Evolutionary conservation across 345 rosid genomes (phyloP).

Genomic region (Arabidopsis arenosa): DNA sequence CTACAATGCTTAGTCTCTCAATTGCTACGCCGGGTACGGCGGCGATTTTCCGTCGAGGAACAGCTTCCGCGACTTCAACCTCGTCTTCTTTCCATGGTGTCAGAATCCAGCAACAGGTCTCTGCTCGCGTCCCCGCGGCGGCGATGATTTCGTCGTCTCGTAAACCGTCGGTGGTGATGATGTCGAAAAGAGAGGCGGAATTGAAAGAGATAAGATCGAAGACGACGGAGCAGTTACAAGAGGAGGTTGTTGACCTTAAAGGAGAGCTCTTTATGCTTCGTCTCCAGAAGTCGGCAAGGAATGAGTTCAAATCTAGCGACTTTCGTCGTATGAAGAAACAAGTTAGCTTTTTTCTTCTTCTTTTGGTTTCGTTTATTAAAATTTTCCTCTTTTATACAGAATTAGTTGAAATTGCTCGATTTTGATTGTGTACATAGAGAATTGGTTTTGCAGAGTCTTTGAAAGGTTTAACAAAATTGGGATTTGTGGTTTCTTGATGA

Average conservation of each 20-base stretch:
- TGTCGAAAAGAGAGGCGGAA: constrained; percentile 87
- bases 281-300: constrained; percentile 77
- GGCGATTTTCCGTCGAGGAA: constrained; percentile 45
- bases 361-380: not conserved
- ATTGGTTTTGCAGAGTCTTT: not conserved
- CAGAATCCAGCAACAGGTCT: constrained; percentile 50
- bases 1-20: constrained; percentile 65
- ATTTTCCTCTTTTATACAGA: not conserved
- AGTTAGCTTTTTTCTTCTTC: constrained; percentile 47
- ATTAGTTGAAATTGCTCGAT: not conserved
- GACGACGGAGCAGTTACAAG: constrained; percentile 77
- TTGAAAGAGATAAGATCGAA: constrained; percentile 73
- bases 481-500: not conserved
- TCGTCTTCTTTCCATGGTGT: constrained; percentile 61
- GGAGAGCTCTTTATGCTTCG: constrained; percentile 98
- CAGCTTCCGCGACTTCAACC: constrained; percentile 18
- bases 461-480: not conserved
- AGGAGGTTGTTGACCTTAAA: constrained; percentile 83
- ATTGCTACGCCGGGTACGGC: constrained; percentile 52
- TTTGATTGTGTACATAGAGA: not conserved
- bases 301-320: constrained; percentile 93
- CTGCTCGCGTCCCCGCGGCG: constrained; percentile 38
- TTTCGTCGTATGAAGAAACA: constrained; percentile 85
- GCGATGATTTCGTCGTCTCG: constrained; percentile 31
- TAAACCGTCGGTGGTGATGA: constrained; percentile 55